Percentiles rank a stretch among this genome's conserved stretches.
phyloP scores from a whole-genome alignment of 176 grass and related monocot species.

The Oryza australiensis region DNA sequence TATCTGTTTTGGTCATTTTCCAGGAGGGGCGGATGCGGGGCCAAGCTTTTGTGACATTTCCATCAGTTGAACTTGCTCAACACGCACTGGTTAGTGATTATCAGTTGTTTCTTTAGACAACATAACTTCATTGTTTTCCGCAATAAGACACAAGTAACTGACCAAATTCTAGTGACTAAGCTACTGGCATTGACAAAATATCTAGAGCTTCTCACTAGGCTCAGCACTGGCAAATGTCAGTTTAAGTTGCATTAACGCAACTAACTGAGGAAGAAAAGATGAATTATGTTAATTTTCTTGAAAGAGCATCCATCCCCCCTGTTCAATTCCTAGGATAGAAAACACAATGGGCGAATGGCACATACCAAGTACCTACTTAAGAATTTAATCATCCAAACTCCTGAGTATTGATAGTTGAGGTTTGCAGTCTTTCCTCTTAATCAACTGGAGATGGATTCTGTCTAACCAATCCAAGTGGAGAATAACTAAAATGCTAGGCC shows the following conservation, averaged over 20 bases:
- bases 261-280: neutral
- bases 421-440: neutral
- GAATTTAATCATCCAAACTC: neutral
- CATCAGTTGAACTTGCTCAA: constrained; percentile 69
- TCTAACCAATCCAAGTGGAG: neutral
- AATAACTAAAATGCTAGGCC: neutral
- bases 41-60: constrained; percentile 97
- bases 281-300: neutral
- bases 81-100: constrained; percentile 63
- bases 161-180: neutral
- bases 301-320: neutral
- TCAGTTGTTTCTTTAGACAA: neutral
- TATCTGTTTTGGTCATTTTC: constrained; percentile 31
- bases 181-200: neutral
- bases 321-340: neutral
- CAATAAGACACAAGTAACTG: neutral
- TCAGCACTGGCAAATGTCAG: neutral
- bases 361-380: neutral
- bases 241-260: neutral
- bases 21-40: constrained; percentile 92
- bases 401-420: neutral
- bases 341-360: neutral
- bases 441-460: neutral
- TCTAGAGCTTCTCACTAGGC: neutral
- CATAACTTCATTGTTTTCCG: neutral